Evolutionary conservation across 345 rosid species (phyloP), one percentile per base, ranked within the genome.

Genomic region (Eucalyptus regnans): DNA sequence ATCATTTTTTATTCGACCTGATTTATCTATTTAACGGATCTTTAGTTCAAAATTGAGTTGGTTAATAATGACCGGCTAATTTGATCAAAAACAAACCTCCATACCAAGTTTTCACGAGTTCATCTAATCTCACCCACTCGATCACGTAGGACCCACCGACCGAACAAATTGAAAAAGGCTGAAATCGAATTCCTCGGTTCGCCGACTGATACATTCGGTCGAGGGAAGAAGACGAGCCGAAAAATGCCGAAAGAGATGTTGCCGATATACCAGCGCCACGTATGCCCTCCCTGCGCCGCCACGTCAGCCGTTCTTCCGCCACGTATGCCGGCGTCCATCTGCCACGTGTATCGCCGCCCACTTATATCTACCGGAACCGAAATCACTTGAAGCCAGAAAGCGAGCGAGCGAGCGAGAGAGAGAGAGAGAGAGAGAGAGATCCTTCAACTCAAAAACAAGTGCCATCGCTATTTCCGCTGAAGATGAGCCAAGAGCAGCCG

Each of bases 401-500:
- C 44, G 44, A 43, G 44, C 1, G 44, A 41, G n/a, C n/a, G n/a
- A n/a, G n/a, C n/a, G 41, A 4, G 41, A 7, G 56, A 0, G 2
- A 51, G 56, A 51, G 0, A 17, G 44, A 43, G 44, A 4, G 44
- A 41, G 41, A 52, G 58, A 49, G 14, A 52, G 58, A 20, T 52
- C 58, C 25, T 52, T 52, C 58, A 7, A 52, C 25, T 18, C 62
- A 23, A 9, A 56, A 33, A 37, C 44, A 17, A 33, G 10, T 16
- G 20, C 9, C 37, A 33, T 33, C 20, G 43, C 80, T 16, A 68
- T 18, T 68, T 68, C 4, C 44, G 18, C 29, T 48, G n/a, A 86
- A 86, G 43, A 95, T 94, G 96, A 92, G 94, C 90, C 89, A 91
- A 88, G 87, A 90, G 46, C 94, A 93, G 86, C 91, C 88, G 10